Base-by-base conservation (phyloP, 1,284 basidiomycete genomes). In the Sphaerobolus stellatus region DNA sequence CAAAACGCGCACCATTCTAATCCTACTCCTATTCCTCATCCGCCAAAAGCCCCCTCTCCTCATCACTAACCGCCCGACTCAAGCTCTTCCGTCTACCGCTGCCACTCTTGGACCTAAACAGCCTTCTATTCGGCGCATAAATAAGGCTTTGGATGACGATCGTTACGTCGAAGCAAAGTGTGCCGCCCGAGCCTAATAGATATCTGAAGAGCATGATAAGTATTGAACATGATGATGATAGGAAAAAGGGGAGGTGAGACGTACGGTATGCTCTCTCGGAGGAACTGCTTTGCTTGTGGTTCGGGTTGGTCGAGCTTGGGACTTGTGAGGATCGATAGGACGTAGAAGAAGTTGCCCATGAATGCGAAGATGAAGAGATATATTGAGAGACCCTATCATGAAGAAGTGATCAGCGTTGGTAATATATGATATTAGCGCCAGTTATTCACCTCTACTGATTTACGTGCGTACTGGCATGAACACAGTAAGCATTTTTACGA, bases 351-450 rank as follows among this genome's bases (percentile, higher is more conserved):
- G 70, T 97, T 98, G 56, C 94, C 94, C 30, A 91, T 73, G 69
- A 97, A 97, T 4, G 94, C 94, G 66, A 90, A 93, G 44, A 94
- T 68, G 69, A 98, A 98, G 40, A 98, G 79, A 66, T 87, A 86
- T 70, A 97, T 88, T n/a, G 94, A 94, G 40, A 98, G 80, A 5
- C 94, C 94, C 80, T 88, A 25, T 45, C 45, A 11, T 22, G 8
- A 29, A 8, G 18, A 28, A 24, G 20, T 18, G 13, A 38, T 16
- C 43, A 22, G 25, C 18, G 11, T 45, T 34, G 11, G n/a, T 11
- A 11, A 34, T 34, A 11, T 11, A 34, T 11, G n/a, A 34, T 34
- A 11, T 22, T 44, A 16, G 25, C 18, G 27, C 14, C 16, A 54
- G 7, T 57, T 50, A 54, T 36, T 49, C 56, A 86, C 85, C 77